Evolutionary conservation across 768 basidiomycete genomes (phyloP).

Genomic region (Xanthoconium purpureum): DNA sequence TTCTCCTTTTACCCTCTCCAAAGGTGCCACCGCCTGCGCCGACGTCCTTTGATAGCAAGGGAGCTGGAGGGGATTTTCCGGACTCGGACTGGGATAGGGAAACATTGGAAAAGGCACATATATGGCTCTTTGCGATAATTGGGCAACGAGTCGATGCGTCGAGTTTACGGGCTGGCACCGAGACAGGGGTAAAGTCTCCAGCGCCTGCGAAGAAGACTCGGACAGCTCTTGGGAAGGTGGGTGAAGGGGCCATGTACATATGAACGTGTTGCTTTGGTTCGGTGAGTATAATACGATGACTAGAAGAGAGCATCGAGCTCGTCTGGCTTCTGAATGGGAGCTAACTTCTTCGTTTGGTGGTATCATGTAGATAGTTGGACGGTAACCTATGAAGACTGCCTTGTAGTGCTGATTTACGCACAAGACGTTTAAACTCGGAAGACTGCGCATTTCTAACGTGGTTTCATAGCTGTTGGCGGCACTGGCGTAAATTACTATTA

Average conservation of each 20-base stretch:
- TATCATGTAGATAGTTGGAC: too few relatives aligned
- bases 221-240: conserved; percentile 29
- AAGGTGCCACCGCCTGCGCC: conserved; percentile 44
- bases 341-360: neutral
- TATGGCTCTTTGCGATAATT: conserved; percentile 35
- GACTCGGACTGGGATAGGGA: conserved; percentile 36
- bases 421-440: too few relatives aligned
- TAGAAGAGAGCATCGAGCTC: too few relatives aligned
- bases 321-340: neutral
- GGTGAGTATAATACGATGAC: neutral
- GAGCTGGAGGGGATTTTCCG: conserved; percentile 21
- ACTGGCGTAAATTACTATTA: too few relatives aligned
- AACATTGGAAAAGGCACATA: conserved; percentile 35
- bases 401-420: too few relatives aligned
- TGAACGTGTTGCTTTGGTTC: conserved; percentile 18
- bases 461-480: too few relatives aligned
- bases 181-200: conserved; percentile 8
- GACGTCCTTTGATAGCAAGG: conserved; percentile 33
- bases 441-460: too few relatives aligned
- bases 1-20: conserved; percentile 49
- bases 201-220: conserved; percentile 8
- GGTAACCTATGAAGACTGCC: too few relatives aligned
- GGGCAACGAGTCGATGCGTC: conserved; percentile 18
- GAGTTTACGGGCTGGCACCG: conserved; percentile 9
- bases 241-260: conserved; percentile 54